A percentile compares a stretch with the other conserved stretches of the same genome.
Conservation (phyloP, 139 green algal species). For the Volvox africanus region DNA sequence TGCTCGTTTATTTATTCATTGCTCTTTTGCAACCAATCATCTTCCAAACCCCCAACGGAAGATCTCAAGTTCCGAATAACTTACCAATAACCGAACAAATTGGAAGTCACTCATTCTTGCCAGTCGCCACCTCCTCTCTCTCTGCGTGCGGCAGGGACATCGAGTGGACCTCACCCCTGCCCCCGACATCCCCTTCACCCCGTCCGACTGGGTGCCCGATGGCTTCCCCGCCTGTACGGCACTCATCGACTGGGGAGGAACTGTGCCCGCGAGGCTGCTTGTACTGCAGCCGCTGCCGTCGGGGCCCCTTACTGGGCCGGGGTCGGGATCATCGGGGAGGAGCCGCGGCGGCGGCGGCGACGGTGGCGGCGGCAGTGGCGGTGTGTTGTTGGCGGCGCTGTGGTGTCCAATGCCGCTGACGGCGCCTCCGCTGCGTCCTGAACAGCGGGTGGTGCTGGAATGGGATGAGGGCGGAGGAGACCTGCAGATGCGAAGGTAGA, state of each 20-base stretch:
- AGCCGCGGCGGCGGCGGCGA: background rate
- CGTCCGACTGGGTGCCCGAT: conserved; percentile 50
- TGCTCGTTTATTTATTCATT: too few relatives aligned
- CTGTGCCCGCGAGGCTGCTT: background rate
- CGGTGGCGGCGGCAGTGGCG: background rate
- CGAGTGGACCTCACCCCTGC: conserved; percentile 53
- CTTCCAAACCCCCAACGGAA: too few relatives aligned
- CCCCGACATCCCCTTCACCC: conserved; percentile 50
- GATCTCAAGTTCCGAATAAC: too few relatives aligned
- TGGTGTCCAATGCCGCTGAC: conserved; percentile 41
- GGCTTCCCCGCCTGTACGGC: conserved; percentile 24
- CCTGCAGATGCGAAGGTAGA: conserved; percentile 26
- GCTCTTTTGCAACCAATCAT: too few relatives aligned
- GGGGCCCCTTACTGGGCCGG: too few relatives aligned
- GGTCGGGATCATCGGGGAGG: background rate
- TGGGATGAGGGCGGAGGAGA: conserved; percentile 8
- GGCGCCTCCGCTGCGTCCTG: background rate
- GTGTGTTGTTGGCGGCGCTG: conserved; percentile 4
- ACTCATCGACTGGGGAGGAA: conserved; percentile 28
- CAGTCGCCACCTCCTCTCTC: background rate
- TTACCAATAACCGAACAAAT: too few relatives aligned
- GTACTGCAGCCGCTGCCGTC: background rate
- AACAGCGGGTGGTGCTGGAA: background rate
- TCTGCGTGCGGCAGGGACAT: background rate
- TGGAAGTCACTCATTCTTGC: too few relatives aligned